These are phyloP conservation scores for Cutaneotrichosporon mucoides DNA, from an alignment of 1,284 basidiomycete species.

Conservation along the genomic window DNA sequence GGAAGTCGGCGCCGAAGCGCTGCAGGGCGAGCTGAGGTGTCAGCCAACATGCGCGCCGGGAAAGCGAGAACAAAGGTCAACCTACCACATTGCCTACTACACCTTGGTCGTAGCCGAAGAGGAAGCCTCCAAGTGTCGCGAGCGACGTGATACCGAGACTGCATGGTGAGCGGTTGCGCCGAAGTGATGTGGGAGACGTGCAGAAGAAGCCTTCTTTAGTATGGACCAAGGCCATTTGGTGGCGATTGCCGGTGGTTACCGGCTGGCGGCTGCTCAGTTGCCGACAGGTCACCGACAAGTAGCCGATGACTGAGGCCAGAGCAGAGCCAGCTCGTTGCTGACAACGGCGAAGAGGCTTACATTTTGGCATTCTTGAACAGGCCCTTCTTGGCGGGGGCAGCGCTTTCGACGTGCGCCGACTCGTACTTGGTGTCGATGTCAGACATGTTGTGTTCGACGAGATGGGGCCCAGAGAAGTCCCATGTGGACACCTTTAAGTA, in stretches of 20 bases:
- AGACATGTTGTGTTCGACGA: not conserved
- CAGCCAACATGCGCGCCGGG: too few relatives aligned
- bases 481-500: too few relatives aligned
- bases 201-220: too few relatives aligned
- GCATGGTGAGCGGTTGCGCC: not conserved
- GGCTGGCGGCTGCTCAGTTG: not conserved
- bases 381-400: not conserved
- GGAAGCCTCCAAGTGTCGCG: conserved; percentile 13
- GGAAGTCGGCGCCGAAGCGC: conserved; percentile 19
- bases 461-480: too few relatives aligned
- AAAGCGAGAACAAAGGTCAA: too few relatives aligned
- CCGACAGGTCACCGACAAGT: not conserved
- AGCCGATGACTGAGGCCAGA: too few relatives aligned
- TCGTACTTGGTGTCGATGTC: not conserved
- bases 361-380: conserved; percentile 3
- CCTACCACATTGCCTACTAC: too few relatives aligned
- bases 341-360: not conserved
- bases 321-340: too few relatives aligned
- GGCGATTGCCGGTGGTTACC: too few relatives aligned
- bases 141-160: conserved; percentile 6
- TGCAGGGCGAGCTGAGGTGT: conserved; percentile 11
- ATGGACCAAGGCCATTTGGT: too few relatives aligned
- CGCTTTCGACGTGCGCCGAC: not conserved
- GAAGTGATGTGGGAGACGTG: too few relatives aligned
- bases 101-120: conserved; percentile 20